Evolutionary conservation across 1,139 yeast species (phyloP).

Genomic region (Blastobotrys malaysiensis): DNA sequence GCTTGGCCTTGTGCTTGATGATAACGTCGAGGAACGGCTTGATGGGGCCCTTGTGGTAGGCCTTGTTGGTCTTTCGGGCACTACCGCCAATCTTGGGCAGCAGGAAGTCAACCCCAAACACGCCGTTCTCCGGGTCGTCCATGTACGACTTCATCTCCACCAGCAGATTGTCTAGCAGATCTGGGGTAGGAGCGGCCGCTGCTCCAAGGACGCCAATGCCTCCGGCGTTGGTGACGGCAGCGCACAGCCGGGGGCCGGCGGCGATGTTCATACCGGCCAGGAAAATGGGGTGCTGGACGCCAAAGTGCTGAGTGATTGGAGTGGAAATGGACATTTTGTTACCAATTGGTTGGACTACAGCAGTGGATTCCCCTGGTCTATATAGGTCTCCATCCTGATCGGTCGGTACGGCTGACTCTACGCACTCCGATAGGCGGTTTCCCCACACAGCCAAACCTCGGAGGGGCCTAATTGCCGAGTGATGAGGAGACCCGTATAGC

Average conservation of each 20-base stretch:
- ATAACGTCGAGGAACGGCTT: constrained; percentile 22
- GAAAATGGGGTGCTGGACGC: constrained; percentile 26
- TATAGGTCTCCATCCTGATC: not conserved
- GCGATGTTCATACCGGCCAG: constrained; percentile 30
- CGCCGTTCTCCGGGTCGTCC: constrained; percentile 17
- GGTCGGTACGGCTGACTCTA: not conserved
- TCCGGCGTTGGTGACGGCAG: constrained; percentile 30
- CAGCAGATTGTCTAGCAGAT: constrained; percentile 24
- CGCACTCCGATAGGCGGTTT: not conserved
- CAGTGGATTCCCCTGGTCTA: not conserved
- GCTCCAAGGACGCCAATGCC: constrained; percentile 30
- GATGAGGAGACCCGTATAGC: not conserved
- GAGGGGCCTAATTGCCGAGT: not conserved
- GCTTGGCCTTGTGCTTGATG: constrained; percentile 21
- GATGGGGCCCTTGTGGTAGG: constrained; percentile 26
- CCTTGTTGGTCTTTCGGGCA: constrained; percentile 28
- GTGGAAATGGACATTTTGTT: constrained; percentile 16
- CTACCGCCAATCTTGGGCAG: constrained; percentile 28
- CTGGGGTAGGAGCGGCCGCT: constrained; percentile 22
- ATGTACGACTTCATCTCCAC: constrained; percentile 22
- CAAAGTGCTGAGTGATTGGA: constrained; percentile 25
- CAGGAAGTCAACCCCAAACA: constrained; percentile 27
- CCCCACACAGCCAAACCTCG: not conserved
- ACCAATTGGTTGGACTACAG: not conserved
- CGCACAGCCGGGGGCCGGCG: constrained; percentile 26